Evolutionary conservation across 108 stramenopile genomes (phyloP).

Genomic region (Nitzschia sp.): DNA sequence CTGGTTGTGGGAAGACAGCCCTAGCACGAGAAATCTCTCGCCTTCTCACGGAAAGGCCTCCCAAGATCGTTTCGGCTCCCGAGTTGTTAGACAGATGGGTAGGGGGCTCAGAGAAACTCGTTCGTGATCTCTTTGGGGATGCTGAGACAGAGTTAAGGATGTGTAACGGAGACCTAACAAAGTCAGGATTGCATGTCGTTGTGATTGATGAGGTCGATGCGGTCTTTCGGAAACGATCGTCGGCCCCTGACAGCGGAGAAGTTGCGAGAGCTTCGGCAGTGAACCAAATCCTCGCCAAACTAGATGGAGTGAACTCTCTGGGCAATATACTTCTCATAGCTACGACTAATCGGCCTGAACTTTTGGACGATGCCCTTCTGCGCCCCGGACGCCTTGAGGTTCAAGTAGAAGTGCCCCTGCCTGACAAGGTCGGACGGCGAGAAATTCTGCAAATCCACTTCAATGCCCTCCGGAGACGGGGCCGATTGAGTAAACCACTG

Average conservation of each 20-base stretch:
- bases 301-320: constrained; percentile 77
- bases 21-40: constrained; percentile 91
- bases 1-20: constrained; percentile 91
- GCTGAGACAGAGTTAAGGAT: constrained; percentile 86
- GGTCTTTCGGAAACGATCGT: constrained; percentile 78
- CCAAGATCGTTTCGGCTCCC: constrained; percentile 93
- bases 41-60: constrained; percentile 77
- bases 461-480: constrained; percentile 49
- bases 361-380: constrained; percentile 89
- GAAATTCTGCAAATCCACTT: constrained; percentile 80
- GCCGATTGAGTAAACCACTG: constrained; percentile 64
- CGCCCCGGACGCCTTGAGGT: constrained; percentile 93
- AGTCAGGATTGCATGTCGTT: constrained; percentile 88
- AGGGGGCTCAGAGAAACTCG: constrained; percentile 87
- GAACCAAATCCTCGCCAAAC: constrained; percentile 79
- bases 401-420: constrained; percentile 80
- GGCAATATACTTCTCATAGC: constrained; percentile 93
- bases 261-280: constrained; percentile 78
- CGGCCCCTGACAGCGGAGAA: constrained; percentile 74
- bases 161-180: constrained; percentile 70
- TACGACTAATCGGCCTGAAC: constrained; percentile 94
- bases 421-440: constrained; percentile 55
- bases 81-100: constrained; percentile 98
- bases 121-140: constrained; percentile 94
- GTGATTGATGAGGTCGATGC: constrained; percentile 99